These are phyloP conservation scores for Russula lepida DNA, from an alignment of 768 basidiomycete genomes.

Conservation along the genomic window DNA sequence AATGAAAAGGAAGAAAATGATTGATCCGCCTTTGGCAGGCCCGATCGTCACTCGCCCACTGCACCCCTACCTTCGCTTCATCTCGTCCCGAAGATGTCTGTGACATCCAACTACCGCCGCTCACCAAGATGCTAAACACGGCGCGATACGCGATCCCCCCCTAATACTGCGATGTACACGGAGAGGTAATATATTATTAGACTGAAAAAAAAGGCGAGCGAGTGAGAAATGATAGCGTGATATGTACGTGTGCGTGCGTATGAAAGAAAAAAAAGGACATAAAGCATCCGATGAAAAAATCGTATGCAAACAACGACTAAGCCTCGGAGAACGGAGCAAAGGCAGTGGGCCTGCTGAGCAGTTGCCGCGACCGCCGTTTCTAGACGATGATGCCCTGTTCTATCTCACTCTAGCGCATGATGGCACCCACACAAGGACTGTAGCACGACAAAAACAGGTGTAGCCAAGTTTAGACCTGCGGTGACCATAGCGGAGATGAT, in stretches of 20 bases:
- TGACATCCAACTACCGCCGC: slow-evolving; percentile 4
- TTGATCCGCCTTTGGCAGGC: neutral
- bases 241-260: slow-evolving; percentile 3
- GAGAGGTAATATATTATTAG: neutral
- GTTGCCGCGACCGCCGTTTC: neutral
- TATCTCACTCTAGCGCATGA: neutral
- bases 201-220: neutral
- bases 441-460: neutral
- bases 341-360: neutral
- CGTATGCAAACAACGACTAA: neutral
- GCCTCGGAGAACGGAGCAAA: neutral
- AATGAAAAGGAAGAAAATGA: neutral
- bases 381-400: neutral
- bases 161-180: slow-evolving; percentile 14
- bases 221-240: neutral
- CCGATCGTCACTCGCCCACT: neutral
- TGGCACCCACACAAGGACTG: neutral
- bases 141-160: neutral
- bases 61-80: slow-evolving; percentile 9
- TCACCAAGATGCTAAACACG: slow-evolving; percentile 8
- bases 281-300: slow-evolving; percentile 1
- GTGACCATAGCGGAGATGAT: neutral
- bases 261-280: neutral
- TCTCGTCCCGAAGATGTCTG: slow-evolving; percentile 4
- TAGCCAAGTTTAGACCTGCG: slow-evolving; percentile 14